These are phyloP conservation scores for Zangia roseola DNA, from an alignment of 768 basidiomycete species.

Conservation along the genomic window DNA sequence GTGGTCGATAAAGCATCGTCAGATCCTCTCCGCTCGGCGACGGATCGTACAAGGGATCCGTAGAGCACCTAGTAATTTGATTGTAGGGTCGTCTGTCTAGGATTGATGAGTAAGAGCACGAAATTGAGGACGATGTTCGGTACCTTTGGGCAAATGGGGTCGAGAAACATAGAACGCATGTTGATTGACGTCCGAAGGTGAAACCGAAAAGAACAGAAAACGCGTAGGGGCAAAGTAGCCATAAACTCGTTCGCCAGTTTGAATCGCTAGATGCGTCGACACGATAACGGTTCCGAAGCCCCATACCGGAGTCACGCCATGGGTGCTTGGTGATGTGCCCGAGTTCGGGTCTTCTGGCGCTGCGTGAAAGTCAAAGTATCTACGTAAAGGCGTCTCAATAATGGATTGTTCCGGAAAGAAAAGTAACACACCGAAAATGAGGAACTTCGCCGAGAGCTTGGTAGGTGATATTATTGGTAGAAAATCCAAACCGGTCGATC, in stretches of 20 bases:
- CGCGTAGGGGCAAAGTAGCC: conserved; percentile 58
- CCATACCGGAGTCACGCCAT: conserved; percentile 72
- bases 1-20: conserved; percentile 68
- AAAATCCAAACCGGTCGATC: conserved; percentile 69
- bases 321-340: conserved; percentile 43
- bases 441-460: conserved; percentile 49
- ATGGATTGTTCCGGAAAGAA: neutral
- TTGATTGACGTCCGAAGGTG: conserved; percentile 48
- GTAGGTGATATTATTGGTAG: conserved; percentile 71
- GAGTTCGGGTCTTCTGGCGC: conserved; percentile 38
- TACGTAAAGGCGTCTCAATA: conserved; percentile 31
- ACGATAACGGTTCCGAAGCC: conserved; percentile 59
- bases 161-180: conserved; percentile 57
- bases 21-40: conserved; percentile 53
- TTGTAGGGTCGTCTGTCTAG: conserved; percentile 70
- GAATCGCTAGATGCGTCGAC: conserved; percentile 49
- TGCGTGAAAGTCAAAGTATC: conserved; percentile 68
- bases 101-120: neutral
- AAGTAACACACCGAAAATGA: conserved; percentile 35
- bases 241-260: conserved; percentile 58
- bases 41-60: conserved; percentile 53
- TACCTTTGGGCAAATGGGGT: conserved; percentile 61
- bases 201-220: conserved; percentile 56
- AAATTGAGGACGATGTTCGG: neutral
- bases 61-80: conserved; percentile 57